phyloP scores from a whole-genome alignment of 208 protist species.

The Leishmania major region DNA sequence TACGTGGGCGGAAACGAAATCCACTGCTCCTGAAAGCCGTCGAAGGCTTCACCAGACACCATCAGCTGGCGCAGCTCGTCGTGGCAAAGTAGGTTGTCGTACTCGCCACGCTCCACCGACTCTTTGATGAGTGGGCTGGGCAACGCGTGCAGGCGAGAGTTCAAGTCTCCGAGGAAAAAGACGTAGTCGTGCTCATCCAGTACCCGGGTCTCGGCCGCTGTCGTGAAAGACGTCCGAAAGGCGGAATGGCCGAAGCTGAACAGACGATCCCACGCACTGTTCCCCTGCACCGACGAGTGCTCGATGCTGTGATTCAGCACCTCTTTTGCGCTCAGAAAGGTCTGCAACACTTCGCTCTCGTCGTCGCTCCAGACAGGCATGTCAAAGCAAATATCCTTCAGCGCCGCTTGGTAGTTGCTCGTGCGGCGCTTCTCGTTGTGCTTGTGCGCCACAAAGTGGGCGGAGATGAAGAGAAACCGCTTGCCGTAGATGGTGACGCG shows the following conservation, averaged over 20 bases:
- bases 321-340: slow-evolving; percentile 46
- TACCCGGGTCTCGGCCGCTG: slow-evolving; percentile 44
- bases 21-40: slow-evolving; percentile 87
- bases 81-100: slow-evolving; percentile 66
- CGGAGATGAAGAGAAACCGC: slow-evolving; percentile 88
- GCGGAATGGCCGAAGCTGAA: slow-evolving; percentile 34
- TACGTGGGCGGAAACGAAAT: slow-evolving; percentile 93
- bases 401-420: slow-evolving; percentile 73
- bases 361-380: slow-evolving; percentile 64
- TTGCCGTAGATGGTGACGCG: slow-evolving; percentile 88
- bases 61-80: slow-evolving; percentile 86
- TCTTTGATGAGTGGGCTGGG: slow-evolving; percentile 36
- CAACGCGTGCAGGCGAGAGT: slow-evolving; percentile 89
- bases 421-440: slow-evolving; percentile 74
- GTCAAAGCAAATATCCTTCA: slow-evolving; percentile 72
- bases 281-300: slow-evolving; percentile 22
- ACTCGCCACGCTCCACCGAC: slow-evolving; percentile 35
- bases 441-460: slow-evolving; percentile 93
- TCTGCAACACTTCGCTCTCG: slow-evolving; percentile 73
- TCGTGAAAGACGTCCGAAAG: slow-evolving; percentile 27
- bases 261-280: slow-evolving; percentile 49
- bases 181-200: slow-evolving; percentile 90
- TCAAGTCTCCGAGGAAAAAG: slow-evolving; percentile 94
- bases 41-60: slow-evolving; percentile 73
- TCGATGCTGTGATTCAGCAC: slow-evolving; percentile 8